A percentile compares a stretch with the other conserved stretches of the same genome.
Evolutionary conservation across 2,329 filamentous ascomycete species (phyloP).

Genomic region (Macroventuria anomochaeta): DNA sequence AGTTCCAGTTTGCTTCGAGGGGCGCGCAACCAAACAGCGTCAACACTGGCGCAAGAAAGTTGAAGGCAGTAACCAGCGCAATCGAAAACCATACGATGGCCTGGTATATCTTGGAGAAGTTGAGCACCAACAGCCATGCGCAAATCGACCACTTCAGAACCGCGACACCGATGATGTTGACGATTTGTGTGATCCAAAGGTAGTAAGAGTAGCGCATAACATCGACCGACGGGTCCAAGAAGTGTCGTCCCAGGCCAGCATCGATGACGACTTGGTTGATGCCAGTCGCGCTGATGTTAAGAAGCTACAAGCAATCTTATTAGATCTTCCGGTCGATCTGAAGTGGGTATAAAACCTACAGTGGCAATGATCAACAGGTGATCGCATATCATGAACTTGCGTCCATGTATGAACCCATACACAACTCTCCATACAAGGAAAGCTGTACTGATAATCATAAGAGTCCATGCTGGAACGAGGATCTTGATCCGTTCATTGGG

Average conservation of each 20-base stretch:
- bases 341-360: constrained; percentile 23
- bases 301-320: constrained; percentile 16
- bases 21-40: constrained; percentile 37
- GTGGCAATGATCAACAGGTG: constrained; percentile 37
- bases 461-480: constrained; percentile 26
- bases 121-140: constrained; percentile 37
- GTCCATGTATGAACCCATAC: constrained; percentile 26
- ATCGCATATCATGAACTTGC: constrained; percentile 34
- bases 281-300: constrained; percentile 26
- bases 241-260: constrained; percentile 30
- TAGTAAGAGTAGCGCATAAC: constrained; percentile 29
- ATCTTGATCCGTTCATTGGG: constrained; percentile 31
- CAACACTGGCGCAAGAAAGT: constrained; percentile 34
- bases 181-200: constrained; percentile 34
- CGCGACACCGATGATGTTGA: constrained; percentile 40
- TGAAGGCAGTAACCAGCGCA: constrained; percentile 34
- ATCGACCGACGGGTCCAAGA: constrained; percentile 30
- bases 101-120: constrained; percentile 36
- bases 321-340: constrained; percentile 6
- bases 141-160: constrained; percentile 42
- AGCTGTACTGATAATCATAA: constrained; percentile 28
- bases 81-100: constrained; percentile 38
- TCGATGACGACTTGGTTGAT: constrained; percentile 26
- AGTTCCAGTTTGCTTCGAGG: constrained; percentile 39
- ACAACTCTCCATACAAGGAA: constrained; percentile 36